These are phyloP conservation scores for Platismatia glauca DNA, from an alignment of 495 filamentous ascomycete species.

Conservation along the genomic window DNA sequence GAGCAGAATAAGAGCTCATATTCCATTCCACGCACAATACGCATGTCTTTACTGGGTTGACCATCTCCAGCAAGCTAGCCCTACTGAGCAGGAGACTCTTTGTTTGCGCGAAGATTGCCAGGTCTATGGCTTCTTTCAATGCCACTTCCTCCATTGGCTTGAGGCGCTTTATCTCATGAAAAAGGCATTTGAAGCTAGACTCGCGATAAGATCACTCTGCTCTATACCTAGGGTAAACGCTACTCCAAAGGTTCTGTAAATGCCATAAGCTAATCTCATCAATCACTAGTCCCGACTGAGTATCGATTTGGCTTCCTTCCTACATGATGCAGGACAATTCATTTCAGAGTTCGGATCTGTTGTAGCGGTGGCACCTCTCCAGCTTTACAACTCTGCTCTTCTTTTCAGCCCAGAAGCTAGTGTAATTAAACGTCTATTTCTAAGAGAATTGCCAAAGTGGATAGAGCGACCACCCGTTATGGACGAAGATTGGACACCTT, in stretches of 20 bases:
- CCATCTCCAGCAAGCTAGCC: conserved; percentile 22
- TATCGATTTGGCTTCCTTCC: neutral
- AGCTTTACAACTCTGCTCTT: conserved; percentile 9
- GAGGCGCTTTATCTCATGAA: conserved; percentile 22
- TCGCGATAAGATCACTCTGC: neutral
- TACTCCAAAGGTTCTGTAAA: neutral
- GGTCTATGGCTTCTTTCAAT: conserved; percentile 20
- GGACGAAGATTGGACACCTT: conserved; percentile 11
- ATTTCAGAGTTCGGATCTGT: conserved; percentile 2
- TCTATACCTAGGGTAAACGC: conserved; percentile 1
- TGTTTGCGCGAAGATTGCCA: conserved; percentile 14
- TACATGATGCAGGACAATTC: conserved; percentile 6
- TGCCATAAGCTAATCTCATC: neutral
- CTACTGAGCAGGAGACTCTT: neutral
- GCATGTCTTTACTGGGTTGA: conserved; percentile 29
- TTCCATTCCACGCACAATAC: conserved; percentile 19
- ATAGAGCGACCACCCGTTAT: conserved; percentile 10
- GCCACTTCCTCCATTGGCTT: conserved; percentile 25
- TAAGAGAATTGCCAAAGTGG: conserved; percentile 3
- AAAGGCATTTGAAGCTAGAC: conserved; percentile 13
- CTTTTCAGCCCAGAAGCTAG: conserved; percentile 9
- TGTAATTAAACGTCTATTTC: conserved; percentile 6
- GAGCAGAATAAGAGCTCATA: neutral
- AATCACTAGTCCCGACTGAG: conserved; percentile 5
- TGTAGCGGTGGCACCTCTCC: conserved; percentile 5